Conservation (phyloP, 108 stramenopile species). For the Nannochloropsis salina region DNA sequence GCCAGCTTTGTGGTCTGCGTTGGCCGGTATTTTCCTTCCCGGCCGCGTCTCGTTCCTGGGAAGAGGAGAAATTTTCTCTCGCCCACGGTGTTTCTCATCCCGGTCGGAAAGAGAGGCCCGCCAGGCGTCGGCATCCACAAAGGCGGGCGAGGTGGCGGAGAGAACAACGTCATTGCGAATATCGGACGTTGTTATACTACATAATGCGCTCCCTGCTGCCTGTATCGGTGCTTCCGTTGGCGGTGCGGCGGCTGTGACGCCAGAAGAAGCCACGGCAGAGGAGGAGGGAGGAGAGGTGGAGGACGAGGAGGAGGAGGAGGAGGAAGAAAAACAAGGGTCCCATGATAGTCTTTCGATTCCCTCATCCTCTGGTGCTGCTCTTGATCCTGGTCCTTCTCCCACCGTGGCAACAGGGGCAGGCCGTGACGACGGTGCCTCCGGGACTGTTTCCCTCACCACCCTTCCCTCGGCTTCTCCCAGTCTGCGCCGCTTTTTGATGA, state of each 20-base stretch:
- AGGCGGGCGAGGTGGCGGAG: background rate
- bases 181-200: no score
- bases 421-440: no score
- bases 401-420: background rate
- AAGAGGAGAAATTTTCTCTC: background rate
- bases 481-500: background rate
- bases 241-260: no score
- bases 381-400: background rate
- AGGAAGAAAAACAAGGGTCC: no score
- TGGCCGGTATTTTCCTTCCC: background rate
- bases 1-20: background rate
- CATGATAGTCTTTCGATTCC: no score
- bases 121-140: background rate
- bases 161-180: background rate
- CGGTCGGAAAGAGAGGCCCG: background rate
- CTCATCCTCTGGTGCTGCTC: background rate
- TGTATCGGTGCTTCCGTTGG: no score
- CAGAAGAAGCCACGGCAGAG: no score
- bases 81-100: background rate
- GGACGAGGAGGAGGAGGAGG: no score
- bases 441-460: no score
- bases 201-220: no score
- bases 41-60: background rate
- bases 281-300: no score
- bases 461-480: background rate